Percentiles rank a stretch among this genome's conserved stretches.
phyloP scores from a whole-genome alignment of 2,329 filamentous ascomycete species.

The Chrysosphaeria jannelii region DNA sequence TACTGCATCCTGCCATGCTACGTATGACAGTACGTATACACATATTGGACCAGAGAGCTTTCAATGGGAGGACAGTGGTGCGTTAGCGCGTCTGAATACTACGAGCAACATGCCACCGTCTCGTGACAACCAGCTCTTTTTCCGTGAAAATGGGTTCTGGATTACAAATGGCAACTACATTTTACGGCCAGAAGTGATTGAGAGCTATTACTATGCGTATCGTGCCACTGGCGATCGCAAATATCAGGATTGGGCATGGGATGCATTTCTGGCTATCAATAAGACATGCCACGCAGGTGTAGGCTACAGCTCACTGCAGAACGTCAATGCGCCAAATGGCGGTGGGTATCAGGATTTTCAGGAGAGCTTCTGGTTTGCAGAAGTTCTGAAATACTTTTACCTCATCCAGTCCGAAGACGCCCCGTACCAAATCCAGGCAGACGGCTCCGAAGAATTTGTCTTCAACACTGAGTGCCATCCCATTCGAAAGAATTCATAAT shows the following conservation, averaged over 20 bases:
- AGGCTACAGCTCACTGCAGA: conserved; percentile 31
- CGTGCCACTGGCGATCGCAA: conserved; percentile 42
- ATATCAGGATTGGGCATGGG: conserved; percentile 68
- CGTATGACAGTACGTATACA: conserved; percentile 36
- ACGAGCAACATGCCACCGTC: conserved; percentile 13
- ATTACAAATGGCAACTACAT: conserved; percentile 29
- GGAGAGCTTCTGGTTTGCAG: conserved; percentile 71
- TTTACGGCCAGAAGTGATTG: conserved; percentile 53
- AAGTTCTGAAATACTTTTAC: conserved; percentile 64
- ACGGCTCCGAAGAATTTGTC: conserved; percentile 16
- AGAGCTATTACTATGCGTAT: conserved; percentile 69
- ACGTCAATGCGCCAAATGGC: conserved; percentile 34
- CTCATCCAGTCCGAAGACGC: conserved; percentile 35
- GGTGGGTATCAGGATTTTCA: conserved; percentile 37
- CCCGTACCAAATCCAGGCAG: conserved; percentile 16
- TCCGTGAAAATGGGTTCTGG: conserved; percentile 38
- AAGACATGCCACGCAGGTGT: conserved; percentile 27
- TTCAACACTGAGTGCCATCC: conserved; percentile 21
- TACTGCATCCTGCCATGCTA: conserved; percentile 41
- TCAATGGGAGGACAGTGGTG: conserved; percentile 21
- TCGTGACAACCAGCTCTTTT: conserved; percentile 23
- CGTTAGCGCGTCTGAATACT: conserved; percentile 8
- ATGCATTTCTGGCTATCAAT: conserved; percentile 40
- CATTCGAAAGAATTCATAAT: conserved; percentile 1
- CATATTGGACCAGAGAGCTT: conserved; percentile 52